These are phyloP conservation scores for Camelina neglecta DNA, from an alignment of 345 rosid species.

Conservation along the genomic window DNA sequence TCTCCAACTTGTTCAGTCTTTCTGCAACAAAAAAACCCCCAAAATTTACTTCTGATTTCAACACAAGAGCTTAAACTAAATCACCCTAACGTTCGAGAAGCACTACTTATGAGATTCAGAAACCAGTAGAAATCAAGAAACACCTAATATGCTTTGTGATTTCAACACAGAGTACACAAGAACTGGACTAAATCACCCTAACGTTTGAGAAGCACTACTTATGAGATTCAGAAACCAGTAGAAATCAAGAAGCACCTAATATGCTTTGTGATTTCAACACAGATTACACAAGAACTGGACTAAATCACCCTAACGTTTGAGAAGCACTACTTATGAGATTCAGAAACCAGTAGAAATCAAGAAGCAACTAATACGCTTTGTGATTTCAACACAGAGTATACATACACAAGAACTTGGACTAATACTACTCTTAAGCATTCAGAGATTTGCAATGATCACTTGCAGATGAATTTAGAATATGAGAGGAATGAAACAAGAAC, in stretches of 20 bases:
- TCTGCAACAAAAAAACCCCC: conserved; percentile 5
- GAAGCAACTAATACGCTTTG: background rate
- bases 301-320: background rate
- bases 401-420: background rate
- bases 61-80: background rate
- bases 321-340: background rate
- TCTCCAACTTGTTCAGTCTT: conserved; percentile 92
- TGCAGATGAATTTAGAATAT: background rate
- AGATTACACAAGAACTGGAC: background rate
- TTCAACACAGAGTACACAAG: background rate
- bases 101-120: background rate
- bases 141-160: background rate
- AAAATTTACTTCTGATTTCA: conserved; percentile 1
- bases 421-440: no score
- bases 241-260: no score
- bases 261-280: conserved; percentile 10
- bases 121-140: background rate
- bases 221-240: background rate
- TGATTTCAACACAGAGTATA: background rate
- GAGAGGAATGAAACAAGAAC: conserved; percentile 22
- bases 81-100: background rate
- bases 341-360: background rate
- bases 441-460: background rate
- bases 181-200: background rate
- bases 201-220: background rate